Evolutionary conservation across 352 stramenopile genomes (phyloP), one percentile per base, ranked within the genome.

Genomic region (Globisporangium okanoganense): DNA sequence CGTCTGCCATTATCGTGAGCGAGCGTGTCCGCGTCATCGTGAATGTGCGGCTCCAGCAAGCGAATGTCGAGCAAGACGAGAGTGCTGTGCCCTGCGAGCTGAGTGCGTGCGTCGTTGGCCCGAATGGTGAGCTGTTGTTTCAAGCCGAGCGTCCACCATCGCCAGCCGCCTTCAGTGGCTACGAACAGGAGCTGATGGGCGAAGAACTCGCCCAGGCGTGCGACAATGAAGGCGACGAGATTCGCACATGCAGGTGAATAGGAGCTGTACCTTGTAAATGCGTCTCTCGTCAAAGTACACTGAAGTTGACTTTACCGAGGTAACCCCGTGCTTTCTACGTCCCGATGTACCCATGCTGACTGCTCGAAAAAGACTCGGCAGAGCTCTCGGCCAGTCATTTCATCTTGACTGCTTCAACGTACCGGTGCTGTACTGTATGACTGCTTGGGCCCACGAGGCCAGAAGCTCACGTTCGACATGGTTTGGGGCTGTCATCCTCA

Each of bases 11-110:
- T 22, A 36, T 27, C 24, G 18, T 3, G 18, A 38, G 31, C 14
- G 25, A 20, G n/a, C 36, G 38, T 2, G 53, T 59, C 7, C 53
- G 38, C 12, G 53, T 38, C 24, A 36, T 59, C 38, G 38, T 59
- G 24, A 40, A 2, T 3, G 36, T 59, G 24, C 18, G 22, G 4
- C 38, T 59, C 18, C 24, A 41, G 38, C 38, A 20, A 9, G 53
- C 14, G 16, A 18, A 18, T 14, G 48, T 31, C 33, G 29, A 24
- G 8, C 31, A 24, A 16, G 20, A 27, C 16, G 25, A 38, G 31
- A 47, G 35, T 8, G 20, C 5, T 41, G n/a, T 24, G 14, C 3
- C 9, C 24, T 59, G 53, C 16, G 22, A 50, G 18, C 25, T 59
- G 38, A 50, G 43, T 18, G 53, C 38, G 8, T 20, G 18, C 9